Percentiles rank a stretch among this genome's conserved stretches.
Conservation (phyloP, 1,284 basidiomycete species). For the Boletus sp. region DNA sequence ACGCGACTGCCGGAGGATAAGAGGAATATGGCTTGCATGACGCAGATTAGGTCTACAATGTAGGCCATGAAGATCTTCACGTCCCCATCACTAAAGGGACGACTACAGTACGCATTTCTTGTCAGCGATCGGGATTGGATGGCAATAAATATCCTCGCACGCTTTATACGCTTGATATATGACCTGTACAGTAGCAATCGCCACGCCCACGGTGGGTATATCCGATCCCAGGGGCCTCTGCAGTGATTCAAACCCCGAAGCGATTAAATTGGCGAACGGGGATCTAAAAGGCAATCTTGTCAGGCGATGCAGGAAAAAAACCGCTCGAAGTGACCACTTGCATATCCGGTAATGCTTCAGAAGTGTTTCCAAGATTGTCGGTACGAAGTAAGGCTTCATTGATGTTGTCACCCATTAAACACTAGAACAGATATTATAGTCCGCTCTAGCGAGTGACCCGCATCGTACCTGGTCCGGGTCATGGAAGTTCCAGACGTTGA, state of each 20-base stretch:
- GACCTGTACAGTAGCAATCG: conserved; percentile 14
- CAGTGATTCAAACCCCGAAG: too few relatives aligned
- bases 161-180: conserved; percentile 1
- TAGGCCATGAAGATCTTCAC: conserved; percentile 22
- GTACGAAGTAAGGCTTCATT: conserved; percentile 1
- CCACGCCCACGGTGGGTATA: neutral
- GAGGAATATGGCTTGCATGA: conserved; percentile 27
- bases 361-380: conserved; percentile 9
- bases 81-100: conserved; percentile 7
- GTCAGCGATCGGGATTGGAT: neutral
- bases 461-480: conserved; percentile 13
- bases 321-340: neutral
- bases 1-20: neutral
- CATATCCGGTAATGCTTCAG: conserved; percentile 1
- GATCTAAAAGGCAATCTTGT: neutral
- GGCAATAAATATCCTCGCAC: conserved; percentile 3
- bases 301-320: neutral
- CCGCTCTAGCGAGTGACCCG: neutral
- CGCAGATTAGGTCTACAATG: conserved; percentile 23
- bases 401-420: conserved; percentile 14
- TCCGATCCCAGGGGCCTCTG: neutral
- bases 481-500: conserved; percentile 30
- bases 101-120: neutral
- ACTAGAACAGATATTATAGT: neutral
- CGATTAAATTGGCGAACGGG: neutral